Percentiles rank a stretch among this genome's conserved stretches.
Conservation (phyloP, 2,329 filamentous ascomycete genomes). For the Leptographium flavum region DNA sequence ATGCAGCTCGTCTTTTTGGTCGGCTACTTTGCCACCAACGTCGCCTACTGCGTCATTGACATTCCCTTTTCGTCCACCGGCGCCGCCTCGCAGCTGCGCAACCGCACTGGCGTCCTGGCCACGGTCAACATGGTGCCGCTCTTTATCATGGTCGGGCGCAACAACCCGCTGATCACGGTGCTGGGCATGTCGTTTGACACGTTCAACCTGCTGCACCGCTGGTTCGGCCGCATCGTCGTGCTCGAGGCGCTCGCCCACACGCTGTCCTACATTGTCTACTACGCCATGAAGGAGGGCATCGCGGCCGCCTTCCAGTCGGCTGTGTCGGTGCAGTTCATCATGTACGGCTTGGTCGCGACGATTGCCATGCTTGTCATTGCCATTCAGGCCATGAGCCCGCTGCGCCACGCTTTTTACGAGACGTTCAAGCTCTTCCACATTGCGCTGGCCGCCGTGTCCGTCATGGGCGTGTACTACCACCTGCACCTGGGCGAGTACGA, state of each 20-base stretch:
- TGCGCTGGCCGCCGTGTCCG: constrained; percentile 39
- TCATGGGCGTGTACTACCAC: constrained; percentile 56
- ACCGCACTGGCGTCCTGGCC: constrained; percentile 55
- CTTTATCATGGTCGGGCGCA: constrained; percentile 59
- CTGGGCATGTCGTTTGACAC: constrained; percentile 68
- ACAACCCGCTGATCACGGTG: constrained; percentile 62
- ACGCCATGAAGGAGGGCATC: constrained; percentile 32
- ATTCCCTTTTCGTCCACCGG: constrained; percentile 41
- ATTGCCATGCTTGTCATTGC: constrained; percentile 47
- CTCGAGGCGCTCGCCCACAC: constrained; percentile 55
- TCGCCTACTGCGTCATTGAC: constrained; percentile 59
- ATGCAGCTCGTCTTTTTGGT: constrained; percentile 58
- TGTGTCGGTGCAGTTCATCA: constrained; percentile 30
- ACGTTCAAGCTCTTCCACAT: constrained; percentile 64
- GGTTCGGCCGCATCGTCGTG: constrained; percentile 64
- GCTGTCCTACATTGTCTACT: constrained; percentile 38
- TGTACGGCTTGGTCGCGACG: constrained; percentile 49
- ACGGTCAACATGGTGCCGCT: constrained; percentile 67
- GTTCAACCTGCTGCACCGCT: constrained; percentile 69
- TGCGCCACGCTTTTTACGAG: constrained; percentile 70
- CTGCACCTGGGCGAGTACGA: constrained; percentile 37
- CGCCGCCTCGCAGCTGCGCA: constrained; percentile 40
- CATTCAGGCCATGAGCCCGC: constrained; percentile 54
- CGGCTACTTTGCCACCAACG: constrained; percentile 56
- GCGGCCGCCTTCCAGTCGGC: constrained; percentile 20